phyloP scores from a whole-genome alignment of 2,329 filamentous ascomycete species.

The Rhinocladiella mackenziei region DNA sequence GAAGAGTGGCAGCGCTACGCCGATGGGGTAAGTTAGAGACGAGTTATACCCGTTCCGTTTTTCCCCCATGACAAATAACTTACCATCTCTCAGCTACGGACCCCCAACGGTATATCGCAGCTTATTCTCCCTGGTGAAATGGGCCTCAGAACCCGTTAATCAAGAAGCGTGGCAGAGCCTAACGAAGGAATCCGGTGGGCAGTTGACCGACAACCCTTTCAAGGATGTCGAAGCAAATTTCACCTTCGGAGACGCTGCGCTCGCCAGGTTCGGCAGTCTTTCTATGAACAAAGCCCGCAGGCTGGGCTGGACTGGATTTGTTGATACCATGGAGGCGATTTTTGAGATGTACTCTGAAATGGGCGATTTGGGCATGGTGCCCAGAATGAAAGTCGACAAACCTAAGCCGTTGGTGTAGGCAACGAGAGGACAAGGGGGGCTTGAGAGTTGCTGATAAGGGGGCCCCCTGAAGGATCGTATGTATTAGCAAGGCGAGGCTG shows the following conservation, averaged over 20 bases:
- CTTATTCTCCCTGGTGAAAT: slow-evolving; percentile 43
- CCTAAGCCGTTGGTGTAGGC: slow-evolving; percentile 25
- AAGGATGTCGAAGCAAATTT: slow-evolving; percentile 28
- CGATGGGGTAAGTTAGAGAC: slow-evolving; percentile 34
- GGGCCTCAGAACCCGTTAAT: slow-evolving; percentile 45
- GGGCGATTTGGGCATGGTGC: slow-evolving; percentile 29
- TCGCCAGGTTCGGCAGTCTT: slow-evolving; percentile 17
- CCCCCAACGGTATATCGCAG: slow-evolving; percentile 39
- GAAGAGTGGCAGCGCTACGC: slow-evolving; percentile 30
- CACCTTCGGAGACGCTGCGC: slow-evolving; percentile 27
- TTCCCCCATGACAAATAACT: slow-evolving; percentile 1
- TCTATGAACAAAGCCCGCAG: slow-evolving; percentile 29
- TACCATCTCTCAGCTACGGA: slow-evolving; percentile 25
- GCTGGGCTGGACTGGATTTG: slow-evolving; percentile 30
- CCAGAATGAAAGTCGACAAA: slow-evolving; percentile 27
- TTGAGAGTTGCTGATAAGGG: no score
- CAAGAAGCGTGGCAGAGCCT: slow-evolving; percentile 46
- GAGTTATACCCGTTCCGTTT: not conserved
- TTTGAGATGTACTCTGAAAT: slow-evolving; percentile 30
- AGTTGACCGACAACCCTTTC: slow-evolving; percentile 30
- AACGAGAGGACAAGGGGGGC: not conserved
- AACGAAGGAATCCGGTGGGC: slow-evolving; percentile 37
- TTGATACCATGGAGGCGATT: slow-evolving; percentile 29
- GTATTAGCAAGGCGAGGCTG: no score
- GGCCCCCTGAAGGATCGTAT: no score